These are phyloP conservation scores for Diaporthe ilicicola DNA, from an alignment of 2,329 filamentous ascomycete species.

Conservation along the genomic window DNA sequence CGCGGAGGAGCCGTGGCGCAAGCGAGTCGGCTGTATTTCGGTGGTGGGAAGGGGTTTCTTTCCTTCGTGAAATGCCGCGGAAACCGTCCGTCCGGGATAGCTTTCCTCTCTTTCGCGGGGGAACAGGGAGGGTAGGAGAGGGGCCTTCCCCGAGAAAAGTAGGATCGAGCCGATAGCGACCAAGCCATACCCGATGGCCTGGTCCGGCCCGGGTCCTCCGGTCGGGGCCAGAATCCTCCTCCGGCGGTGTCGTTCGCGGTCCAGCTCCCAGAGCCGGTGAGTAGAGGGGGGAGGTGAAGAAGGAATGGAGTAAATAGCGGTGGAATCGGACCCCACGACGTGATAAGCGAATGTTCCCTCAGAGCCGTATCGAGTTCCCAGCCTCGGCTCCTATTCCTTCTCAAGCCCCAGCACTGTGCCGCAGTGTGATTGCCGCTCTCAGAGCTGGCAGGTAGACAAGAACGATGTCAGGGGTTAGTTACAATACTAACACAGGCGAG, in stretches of 20 bases:
- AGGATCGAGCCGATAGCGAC: not conserved
- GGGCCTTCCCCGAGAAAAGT: not conserved
- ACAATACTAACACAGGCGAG: slow-evolving; percentile 15
- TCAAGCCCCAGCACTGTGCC: slow-evolving; percentile 10
- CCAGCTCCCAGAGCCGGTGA: slow-evolving; percentile 23
- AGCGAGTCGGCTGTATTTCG: not conserved
- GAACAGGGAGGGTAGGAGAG: not conserved
- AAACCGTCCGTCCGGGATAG: not conserved
- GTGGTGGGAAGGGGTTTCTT: slow-evolving; percentile 5
- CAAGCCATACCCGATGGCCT: slow-evolving; percentile 23
- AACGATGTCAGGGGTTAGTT: slow-evolving; percentile 21
- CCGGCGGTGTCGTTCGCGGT: not conserved
- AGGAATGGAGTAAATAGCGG: not conserved
- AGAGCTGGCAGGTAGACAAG: slow-evolving; percentile 4
- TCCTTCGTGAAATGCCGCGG: not conserved
- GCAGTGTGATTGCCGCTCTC: slow-evolving; percentile 23
- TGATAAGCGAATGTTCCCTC: not conserved
- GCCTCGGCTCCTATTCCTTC: slow-evolving; percentile 9
- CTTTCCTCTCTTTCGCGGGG: not conserved
- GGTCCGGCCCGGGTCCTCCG: not conserved
- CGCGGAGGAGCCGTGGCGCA: not conserved
- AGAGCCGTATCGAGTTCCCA: slow-evolving; percentile 17
- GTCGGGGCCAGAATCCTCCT: not conserved
- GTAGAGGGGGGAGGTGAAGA: not conserved
- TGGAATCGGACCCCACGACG: not conserved